Percentiles rank a stretch among this genome's conserved stretches.
Evolutionary conservation across 495 filamentous ascomycete genomes (phyloP).

Genomic region (Geopyxis carbonaria): DNA sequence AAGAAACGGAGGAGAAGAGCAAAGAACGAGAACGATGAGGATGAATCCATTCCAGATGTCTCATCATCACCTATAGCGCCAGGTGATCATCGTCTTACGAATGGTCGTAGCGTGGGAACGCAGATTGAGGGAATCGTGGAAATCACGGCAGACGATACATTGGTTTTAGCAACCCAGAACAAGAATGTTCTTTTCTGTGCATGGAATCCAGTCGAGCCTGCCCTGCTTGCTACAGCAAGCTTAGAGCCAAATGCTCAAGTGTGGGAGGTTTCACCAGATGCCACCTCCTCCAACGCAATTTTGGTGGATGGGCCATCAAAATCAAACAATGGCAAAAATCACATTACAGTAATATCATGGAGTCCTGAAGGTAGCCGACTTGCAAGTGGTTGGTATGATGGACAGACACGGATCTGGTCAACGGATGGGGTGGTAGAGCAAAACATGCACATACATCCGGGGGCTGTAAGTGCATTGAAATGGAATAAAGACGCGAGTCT

Average conservation of each 20-base stretch:
- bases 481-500: conserved; percentile 42
- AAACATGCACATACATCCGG: conserved; percentile 32
- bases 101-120: conserved; percentile 22
- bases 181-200: conserved; percentile 46
- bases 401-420: conserved; percentile 51
- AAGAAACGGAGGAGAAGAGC: conserved; percentile 23
- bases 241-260: conserved; percentile 61
- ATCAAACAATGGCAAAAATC: conserved; percentile 28
- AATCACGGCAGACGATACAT: conserved; percentile 20
- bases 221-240: conserved; percentile 55
- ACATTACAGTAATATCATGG: conserved; percentile 54
- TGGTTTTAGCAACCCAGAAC: conserved; percentile 15
- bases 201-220: conserved; percentile 64
- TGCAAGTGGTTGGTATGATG: conserved; percentile 51
- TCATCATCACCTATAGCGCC: conserved; percentile 8
- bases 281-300: conserved; percentile 31
- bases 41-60: conserved; percentile 15
- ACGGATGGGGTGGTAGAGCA: conserved; percentile 35
- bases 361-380: conserved; percentile 46
- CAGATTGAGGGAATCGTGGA: conserved; percentile 22
- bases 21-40: conserved; percentile 11
- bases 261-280: conserved; percentile 46
- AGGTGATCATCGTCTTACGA: conserved; percentile 19
- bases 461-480: conserved; percentile 39
- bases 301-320: conserved; percentile 26